Conservation (phyloP, 2,329 filamentous ascomycete genomes). For the Onygenales sp. region DNA sequence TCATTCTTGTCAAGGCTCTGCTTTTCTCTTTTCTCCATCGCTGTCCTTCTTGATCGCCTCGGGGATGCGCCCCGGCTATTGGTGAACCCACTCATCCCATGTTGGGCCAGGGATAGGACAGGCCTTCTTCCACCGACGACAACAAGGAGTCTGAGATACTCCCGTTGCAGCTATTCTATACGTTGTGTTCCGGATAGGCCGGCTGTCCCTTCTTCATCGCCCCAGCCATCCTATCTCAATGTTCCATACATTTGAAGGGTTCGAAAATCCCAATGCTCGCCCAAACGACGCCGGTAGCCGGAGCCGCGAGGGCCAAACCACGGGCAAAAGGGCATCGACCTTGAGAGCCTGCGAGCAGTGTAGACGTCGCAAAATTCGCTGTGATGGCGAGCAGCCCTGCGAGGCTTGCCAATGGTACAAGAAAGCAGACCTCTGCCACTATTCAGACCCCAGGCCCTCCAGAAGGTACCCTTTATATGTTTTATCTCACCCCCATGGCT, state of each 20-base stretch:
- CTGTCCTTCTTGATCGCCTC: background rate
- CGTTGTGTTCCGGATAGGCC: background rate
- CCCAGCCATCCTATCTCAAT: conserved; percentile 13
- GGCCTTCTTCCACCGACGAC: background rate
- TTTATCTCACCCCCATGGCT: background rate
- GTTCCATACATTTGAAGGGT: conserved; percentile 35
- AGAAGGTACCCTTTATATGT: conserved; percentile 52
- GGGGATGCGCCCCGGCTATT: too few relatives aligned
- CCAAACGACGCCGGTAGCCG: conserved; percentile 18
- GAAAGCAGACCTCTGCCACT: conserved; percentile 67
- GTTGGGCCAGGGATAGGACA: background rate
- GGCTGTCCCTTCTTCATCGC: background rate
- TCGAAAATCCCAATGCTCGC: conserved; percentile 25
- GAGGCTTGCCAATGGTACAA: conserved; percentile 75
- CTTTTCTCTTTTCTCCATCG: background rate
- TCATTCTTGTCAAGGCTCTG: background rate
- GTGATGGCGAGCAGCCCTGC: conserved; percentile 72
- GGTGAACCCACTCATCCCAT: background rate
- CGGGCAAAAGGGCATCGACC: conserved; percentile 28
- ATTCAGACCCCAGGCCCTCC: conserved; percentile 72
- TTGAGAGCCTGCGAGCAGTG: conserved; percentile 60
- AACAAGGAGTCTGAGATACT: background rate
- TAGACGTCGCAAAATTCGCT: conserved; percentile 73
- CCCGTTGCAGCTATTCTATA: background rate
- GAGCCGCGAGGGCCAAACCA: conserved; percentile 24